Percentiles rank a stretch among this genome's conserved stretches.
phyloP scores from a whole-genome alignment of 352 stramenopile genomes.

The Peronospora destructor region DNA sequence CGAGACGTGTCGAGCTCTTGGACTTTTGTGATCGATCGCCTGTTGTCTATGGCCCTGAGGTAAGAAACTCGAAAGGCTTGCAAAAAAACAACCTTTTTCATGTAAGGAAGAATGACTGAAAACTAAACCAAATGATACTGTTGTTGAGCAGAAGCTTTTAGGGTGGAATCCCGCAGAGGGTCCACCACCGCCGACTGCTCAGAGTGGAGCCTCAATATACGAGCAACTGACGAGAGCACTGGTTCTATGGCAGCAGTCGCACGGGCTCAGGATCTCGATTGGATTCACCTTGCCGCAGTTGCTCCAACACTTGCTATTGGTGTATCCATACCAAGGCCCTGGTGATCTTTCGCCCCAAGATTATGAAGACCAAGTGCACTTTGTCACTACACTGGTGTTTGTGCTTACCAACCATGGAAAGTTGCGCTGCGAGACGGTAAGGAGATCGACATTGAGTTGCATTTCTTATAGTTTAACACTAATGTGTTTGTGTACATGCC shows the following conservation, averaged over 20 bases:
- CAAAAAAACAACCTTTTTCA: no score
- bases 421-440: constrained; percentile 59
- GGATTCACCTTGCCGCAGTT: constrained; percentile 65
- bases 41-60: constrained; percentile 41
- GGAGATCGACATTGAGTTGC: not conserved
- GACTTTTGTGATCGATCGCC: constrained; percentile 50
- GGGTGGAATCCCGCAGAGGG: constrained; percentile 69
- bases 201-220: constrained; percentile 36
- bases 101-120: not conserved
- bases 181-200: constrained; percentile 27
- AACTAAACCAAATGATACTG: constrained; percentile 1
- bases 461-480: not conserved
- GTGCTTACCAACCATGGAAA: constrained; percentile 80
- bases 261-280: constrained; percentile 48
- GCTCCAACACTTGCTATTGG: constrained; percentile 55
- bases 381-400: constrained; percentile 82
- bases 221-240: constrained; percentile 59
- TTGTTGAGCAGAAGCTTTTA: constrained; percentile 54
- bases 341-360: constrained; percentile 49
- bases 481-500: constrained; percentile 5
- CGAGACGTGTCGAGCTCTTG: constrained; percentile 55
- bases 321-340: constrained; percentile 83
- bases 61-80: constrained; percentile 10
- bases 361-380: constrained; percentile 78
- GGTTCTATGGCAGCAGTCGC: constrained; percentile 60